Evolutionary conservation across 164 flowering plant genomes (phyloP).

Genomic region (Paratinospora sagittata): DNA sequence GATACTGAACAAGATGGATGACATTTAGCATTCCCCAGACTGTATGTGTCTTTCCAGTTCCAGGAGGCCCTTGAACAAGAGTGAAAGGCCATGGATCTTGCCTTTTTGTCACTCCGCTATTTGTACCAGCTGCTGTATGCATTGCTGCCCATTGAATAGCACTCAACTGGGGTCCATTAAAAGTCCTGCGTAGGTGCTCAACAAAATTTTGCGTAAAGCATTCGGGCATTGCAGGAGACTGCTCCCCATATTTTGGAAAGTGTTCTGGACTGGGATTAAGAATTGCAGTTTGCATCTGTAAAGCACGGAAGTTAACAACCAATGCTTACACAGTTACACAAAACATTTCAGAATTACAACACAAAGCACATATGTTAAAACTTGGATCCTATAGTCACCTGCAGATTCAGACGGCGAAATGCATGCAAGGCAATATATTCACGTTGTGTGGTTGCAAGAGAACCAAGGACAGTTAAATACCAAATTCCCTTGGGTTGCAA

Average conservation of each 20-base stretch:
- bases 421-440: conserved; percentile 96
- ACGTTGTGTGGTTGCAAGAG: conserved; percentile 94
- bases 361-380: not conserved
- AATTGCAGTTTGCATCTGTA: conserved; percentile 95
- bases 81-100: conserved; percentile 99
- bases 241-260: conserved; percentile 91
- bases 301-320: not conserved
- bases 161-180: conserved; percentile 83
- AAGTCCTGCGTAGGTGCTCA: conserved; percentile 63
- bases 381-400: conserved; percentile 36
- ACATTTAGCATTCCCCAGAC: conserved; percentile 99
- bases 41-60: conserved; percentile 97
- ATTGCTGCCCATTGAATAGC: conserved; percentile 99
- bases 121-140: conserved; percentile 97
- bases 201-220: conserved; percentile 87
- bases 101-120: conserved; percentile 56
- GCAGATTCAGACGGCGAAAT: conserved; percentile 78
- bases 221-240: conserved; percentile 90
- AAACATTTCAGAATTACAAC: not conserved
- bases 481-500: conserved; percentile 62
- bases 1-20: conserved; percentile 93
- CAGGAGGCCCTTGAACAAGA: conserved; percentile 98
- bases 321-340: not conserved
- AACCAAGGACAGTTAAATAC: conserved; percentile 88
- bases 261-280: conserved; percentile 87